phyloP scores from a whole-genome alignment of 306 rosid species.

The Cicer bijugum region DNA sequence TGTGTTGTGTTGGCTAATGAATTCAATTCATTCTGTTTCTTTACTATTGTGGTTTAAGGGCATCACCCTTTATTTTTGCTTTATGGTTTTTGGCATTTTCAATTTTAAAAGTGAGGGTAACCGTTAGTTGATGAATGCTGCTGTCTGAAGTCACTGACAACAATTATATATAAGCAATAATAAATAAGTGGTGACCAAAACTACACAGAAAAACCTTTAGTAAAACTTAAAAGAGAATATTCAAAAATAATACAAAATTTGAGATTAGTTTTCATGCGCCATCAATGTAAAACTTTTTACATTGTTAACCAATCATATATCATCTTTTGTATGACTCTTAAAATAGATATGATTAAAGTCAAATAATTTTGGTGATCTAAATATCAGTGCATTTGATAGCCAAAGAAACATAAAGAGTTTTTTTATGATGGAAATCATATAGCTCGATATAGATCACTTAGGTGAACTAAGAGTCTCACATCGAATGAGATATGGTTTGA shows the following conservation, averaged over 20 bases:
- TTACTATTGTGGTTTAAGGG: background rate
- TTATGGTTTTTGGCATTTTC: constrained; percentile 9
- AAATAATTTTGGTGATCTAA: background rate
- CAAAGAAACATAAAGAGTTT: background rate
- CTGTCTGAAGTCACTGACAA: background rate
- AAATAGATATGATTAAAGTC: no score
- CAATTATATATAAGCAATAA: background rate
- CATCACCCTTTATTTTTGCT: background rate
- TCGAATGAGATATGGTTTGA: no score
- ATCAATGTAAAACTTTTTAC: no score
- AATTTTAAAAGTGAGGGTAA: background rate
- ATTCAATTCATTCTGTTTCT: constrained; percentile 18
- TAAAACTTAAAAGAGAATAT: background rate
- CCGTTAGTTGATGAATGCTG: background rate
- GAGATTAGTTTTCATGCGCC: no score
- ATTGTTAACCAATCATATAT: no score
- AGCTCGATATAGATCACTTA: no score
- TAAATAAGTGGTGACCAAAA: background rate
- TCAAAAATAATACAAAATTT: no score
- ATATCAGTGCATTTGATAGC: constrained; percentile 1
- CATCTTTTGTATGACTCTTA: no score
- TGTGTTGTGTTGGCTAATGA: constrained; percentile 26
- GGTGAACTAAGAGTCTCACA: no score
- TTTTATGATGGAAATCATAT: background rate
- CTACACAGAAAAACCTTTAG: constrained; percentile 1